phyloP scores from a whole-genome alignment of 371 early-diverging fungal species.

The Choanephora cucurbitarum region DNA sequence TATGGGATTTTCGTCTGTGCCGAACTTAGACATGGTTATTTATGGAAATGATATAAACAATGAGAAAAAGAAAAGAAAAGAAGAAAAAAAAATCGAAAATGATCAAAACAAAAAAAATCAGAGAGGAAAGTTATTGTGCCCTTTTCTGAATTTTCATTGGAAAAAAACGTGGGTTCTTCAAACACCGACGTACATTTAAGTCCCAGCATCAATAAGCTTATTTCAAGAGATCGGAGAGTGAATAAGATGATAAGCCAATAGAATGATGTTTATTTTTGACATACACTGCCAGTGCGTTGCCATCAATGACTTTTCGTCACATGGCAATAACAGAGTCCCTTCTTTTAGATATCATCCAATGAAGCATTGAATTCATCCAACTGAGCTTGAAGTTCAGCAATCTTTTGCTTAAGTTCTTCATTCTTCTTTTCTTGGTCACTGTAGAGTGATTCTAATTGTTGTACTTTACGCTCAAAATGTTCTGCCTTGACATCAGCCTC shows the following conservation, averaged over 20 bases:
- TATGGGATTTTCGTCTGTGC: slow-evolving; percentile 72
- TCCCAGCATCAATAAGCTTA: not conserved
- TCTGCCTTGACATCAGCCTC: slow-evolving; percentile 81
- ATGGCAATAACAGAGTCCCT: not conserved
- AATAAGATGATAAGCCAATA: too few relatives aligned
- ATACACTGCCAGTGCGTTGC: too few relatives aligned
- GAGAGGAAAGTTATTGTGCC: too few relatives aligned
- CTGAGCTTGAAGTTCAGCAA: slow-evolving; percentile 60
- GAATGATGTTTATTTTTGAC: too few relatives aligned
- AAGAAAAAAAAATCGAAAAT: slow-evolving; percentile 4
- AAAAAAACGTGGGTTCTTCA: slow-evolving; percentile 3
- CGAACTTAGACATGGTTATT: slow-evolving; percentile 41
- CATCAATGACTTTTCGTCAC: too few relatives aligned
- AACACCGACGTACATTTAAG: not conserved
- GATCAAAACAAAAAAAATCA: not conserved
- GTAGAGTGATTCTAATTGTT: slow-evolving; percentile 65
- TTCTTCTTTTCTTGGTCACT: slow-evolving; percentile 62
- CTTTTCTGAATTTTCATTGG: not conserved
- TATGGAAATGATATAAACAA: slow-evolving; percentile 1
- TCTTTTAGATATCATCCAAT: slow-evolving; percentile 64
- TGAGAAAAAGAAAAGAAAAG: slow-evolving; percentile 4
- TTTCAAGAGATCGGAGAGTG: too few relatives aligned
- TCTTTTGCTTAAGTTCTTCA: slow-evolving; percentile 65
- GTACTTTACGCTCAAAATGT: slow-evolving; percentile 77
- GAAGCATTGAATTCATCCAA: slow-evolving; percentile 70